phyloP scores from a whole-genome alignment of 129 eudicot species.

The Apium graveolens region DNA sequence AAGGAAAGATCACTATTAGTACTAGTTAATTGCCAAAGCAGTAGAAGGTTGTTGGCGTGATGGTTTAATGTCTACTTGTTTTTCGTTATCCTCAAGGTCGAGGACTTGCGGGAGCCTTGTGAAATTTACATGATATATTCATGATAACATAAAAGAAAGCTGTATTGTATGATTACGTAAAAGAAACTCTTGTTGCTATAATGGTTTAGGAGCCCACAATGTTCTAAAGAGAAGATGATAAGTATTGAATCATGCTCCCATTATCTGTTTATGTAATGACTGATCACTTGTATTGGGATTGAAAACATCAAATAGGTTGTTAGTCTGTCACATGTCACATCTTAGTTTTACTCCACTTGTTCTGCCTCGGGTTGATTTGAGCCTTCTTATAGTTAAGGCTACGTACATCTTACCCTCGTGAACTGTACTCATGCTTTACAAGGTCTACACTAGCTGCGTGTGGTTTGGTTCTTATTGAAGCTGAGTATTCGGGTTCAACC shows the following conservation, averaged over 20 bases:
- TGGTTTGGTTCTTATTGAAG: background rate
- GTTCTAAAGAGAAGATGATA: background rate
- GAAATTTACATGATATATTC: background rate
- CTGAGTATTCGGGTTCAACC: background rate
- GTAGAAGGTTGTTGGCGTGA: background rate
- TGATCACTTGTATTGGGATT: conserved; percentile 1
- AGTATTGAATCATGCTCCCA: background rate
- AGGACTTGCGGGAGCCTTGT: background rate
- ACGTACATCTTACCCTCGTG: background rate
- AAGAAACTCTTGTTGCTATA: background rate
- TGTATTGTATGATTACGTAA: background rate
- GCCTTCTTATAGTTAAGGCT: background rate
- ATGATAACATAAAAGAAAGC: background rate
- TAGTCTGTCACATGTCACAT: background rate
- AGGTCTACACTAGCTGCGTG: background rate
- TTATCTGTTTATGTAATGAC: background rate
- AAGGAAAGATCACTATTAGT: background rate
- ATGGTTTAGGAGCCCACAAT: background rate
- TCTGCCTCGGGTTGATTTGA: background rate
- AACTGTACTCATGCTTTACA: background rate
- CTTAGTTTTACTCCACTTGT: background rate
- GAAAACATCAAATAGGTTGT: conserved; percentile 1
- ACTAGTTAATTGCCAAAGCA: background rate
- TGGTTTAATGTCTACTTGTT: background rate
- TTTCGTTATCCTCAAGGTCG: background rate